A percentile compares a stretch with the other conserved stretches of the same genome.
phyloP scores from a whole-genome alignment of 768 basidiomycete genomes.

The Leucogyrophana mollusca region DNA sequence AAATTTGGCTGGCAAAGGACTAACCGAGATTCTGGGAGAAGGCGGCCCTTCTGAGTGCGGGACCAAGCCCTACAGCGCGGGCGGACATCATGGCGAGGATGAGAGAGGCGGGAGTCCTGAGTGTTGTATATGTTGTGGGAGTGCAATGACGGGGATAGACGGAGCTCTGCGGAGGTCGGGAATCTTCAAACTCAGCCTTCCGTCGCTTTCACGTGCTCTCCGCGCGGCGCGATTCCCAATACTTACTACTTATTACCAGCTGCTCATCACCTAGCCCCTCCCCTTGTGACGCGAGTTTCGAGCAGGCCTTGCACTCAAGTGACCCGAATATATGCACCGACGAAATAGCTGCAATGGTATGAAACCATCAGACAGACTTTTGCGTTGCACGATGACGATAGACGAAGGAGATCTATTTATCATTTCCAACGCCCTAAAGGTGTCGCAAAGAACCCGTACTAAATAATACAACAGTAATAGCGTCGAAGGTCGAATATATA shows the following conservation, averaged over 20 bases:
- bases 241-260: not conserved
- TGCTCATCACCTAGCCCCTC: too few relatives aligned
- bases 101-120: not conserved
- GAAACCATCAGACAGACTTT: too few relatives aligned
- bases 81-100: constrained; percentile 34
- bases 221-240: not conserved
- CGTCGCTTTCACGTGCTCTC: constrained; percentile 1
- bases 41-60: constrained; percentile 51
- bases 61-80: constrained; percentile 57
- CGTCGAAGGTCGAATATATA: not conserved
- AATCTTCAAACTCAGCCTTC: not conserved
- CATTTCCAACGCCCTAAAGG: too few relatives aligned
- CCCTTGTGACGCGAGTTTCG: too few relatives aligned
- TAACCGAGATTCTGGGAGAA: constrained; percentile 33
- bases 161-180: not conserved
- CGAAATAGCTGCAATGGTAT: too few relatives aligned
- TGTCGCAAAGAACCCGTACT: not conserved
- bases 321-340: too few relatives aligned
- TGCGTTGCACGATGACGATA: too few relatives aligned
- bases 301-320: too few relatives aligned
- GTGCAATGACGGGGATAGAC: constrained; percentile 2
- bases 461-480: constrained; percentile 1
- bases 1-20: constrained; percentile 8
- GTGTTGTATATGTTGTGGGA: not conserved
- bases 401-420: too few relatives aligned